phyloP scores from a whole-genome alignment of 1,139 yeast genomes.

The Suhomyces bolitotheri region DNA sequence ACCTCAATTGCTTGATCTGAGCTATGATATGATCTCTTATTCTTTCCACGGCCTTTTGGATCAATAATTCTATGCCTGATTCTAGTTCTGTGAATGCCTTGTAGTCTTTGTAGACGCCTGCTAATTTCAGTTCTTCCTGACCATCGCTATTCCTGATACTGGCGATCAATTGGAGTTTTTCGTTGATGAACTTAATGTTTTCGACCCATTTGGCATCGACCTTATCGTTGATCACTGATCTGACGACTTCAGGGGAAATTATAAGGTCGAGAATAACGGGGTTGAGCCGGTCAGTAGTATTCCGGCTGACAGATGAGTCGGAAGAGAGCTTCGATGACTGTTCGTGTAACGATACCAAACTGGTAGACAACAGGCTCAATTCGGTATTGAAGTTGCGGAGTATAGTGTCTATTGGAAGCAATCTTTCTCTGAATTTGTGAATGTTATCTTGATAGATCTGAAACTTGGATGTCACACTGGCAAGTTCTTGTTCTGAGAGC shows the following conservation, averaged over 20 bases:
- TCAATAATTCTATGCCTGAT: slow-evolving; percentile 43
- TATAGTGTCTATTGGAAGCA: slow-evolving; percentile 40
- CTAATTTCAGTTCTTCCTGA: slow-evolving; percentile 3
- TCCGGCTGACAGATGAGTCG: slow-evolving; percentile 51
- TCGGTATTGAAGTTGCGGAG: slow-evolving; percentile 56
- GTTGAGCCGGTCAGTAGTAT: slow-evolving; percentile 57
- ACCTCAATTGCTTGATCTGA: slow-evolving; percentile 65
- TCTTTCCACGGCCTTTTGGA: slow-evolving; percentile 64
- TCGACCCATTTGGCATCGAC: slow-evolving; percentile 58
- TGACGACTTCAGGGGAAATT: slow-evolving; percentile 68
- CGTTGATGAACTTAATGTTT: slow-evolving; percentile 55
- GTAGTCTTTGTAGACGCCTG: slow-evolving; percentile 28
- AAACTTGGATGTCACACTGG: slow-evolving; percentile 23
- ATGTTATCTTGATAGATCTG: slow-evolving; percentile 37
- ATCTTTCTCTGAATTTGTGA: slow-evolving; percentile 35
- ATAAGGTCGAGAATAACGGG: slow-evolving; percentile 74
- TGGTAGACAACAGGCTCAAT: slow-evolving; percentile 57
- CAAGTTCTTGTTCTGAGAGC: slow-evolving; percentile 7
- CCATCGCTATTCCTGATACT: slow-evolving; percentile 27
- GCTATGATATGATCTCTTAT: slow-evolving; percentile 67
- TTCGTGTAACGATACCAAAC: slow-evolving; percentile 58
- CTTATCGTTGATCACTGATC: slow-evolving; percentile 49
- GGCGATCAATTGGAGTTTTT: slow-evolving; percentile 52
- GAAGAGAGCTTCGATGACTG: slow-evolving; percentile 41
- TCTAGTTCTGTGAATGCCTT: slow-evolving; percentile 38